Conservation (phyloP, 2,329 filamentous ascomycete genomes). For the Polytolypa hystricis region DNA sequence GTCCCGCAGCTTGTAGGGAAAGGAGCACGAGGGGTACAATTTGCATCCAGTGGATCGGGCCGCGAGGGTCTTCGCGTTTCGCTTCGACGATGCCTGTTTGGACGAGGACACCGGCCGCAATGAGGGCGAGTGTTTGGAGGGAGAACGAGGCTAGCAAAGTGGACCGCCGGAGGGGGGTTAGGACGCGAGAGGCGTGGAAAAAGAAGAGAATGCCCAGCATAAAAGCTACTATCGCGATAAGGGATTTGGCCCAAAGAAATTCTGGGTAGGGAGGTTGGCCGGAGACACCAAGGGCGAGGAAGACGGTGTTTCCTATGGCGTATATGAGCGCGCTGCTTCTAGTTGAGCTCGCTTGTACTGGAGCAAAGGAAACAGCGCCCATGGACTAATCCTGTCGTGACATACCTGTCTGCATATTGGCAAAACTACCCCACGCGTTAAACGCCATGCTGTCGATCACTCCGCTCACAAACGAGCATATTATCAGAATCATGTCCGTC, state of each 20-base stretch:
- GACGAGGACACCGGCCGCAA: conserved; percentile 26
- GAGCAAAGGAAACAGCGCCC: neutral
- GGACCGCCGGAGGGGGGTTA: conserved; percentile 25
- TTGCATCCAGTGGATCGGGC: conserved; percentile 26
- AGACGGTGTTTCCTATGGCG: conserved; percentile 32
- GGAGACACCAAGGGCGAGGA: conserved; percentile 32
- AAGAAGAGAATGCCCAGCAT: conserved; percentile 31
- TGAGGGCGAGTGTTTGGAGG: conserved; percentile 26
- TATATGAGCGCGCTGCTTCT: neutral
- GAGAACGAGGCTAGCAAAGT: conserved; percentile 30
- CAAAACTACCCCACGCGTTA: conserved; percentile 14
- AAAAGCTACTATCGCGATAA: conserved; percentile 30
- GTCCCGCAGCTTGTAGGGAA: conserved; percentile 31
- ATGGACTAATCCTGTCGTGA: neutral
- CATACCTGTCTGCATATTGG: conserved; percentile 14
- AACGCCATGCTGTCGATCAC: conserved; percentile 13
- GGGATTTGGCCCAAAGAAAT: conserved; percentile 33
- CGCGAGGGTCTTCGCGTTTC: conserved; percentile 19
- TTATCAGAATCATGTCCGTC: conserved; percentile 9
- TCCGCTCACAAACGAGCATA: conserved; percentile 12
- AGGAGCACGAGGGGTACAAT: conserved; percentile 29
- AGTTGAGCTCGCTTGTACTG: neutral
- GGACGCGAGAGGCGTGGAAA: conserved; percentile 22
- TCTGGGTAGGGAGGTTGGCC: conserved; percentile 29
- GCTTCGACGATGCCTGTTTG: conserved; percentile 23